Evolutionary conservation across 169 alveolate genomes (phyloP).

Genomic region (Toxoplasma gondii): DNA sequence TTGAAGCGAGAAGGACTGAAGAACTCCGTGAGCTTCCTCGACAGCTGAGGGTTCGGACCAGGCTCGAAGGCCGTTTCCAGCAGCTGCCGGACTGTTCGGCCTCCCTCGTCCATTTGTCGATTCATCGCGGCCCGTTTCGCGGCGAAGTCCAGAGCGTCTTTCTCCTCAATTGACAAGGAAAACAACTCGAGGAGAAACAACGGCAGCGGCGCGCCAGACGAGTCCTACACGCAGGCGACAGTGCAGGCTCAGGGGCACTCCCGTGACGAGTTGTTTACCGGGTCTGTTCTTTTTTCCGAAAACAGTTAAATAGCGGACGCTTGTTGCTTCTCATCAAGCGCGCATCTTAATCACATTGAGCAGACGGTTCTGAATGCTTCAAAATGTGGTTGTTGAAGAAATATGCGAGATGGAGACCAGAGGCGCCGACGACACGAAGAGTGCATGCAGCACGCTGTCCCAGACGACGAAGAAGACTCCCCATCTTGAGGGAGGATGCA

Average conservation of each 20-base stretch:
- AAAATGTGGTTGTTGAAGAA: no score
- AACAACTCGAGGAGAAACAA: constrained; percentile 84
- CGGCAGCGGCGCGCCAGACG: constrained; percentile 82
- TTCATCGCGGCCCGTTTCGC: constrained; percentile 82
- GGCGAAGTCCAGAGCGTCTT: constrained; percentile 81
- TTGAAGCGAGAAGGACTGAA: constrained; percentile 74
- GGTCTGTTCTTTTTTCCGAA: no score
- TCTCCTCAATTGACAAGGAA: constrained; percentile 84
- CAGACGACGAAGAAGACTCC: no score
- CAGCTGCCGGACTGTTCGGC: constrained; percentile 77
- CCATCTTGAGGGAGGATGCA: no score
- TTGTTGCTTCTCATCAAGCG: no score
- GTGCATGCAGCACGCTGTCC: no score
- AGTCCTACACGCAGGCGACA: constrained; percentile 60
- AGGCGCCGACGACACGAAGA: no score
- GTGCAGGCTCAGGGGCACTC: background rate
- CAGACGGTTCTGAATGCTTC: no score
- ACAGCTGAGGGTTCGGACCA: constrained; percentile 42
- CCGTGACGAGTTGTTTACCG: background rate
- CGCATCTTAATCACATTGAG: no score
- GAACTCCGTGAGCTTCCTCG: constrained; percentile 70
- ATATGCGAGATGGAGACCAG: no score
- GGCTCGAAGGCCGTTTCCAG: constrained; percentile 54
- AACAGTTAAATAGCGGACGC: no score
- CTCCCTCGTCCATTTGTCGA: constrained; percentile 79